Base-by-base conservation (phyloP, 1,139 yeast genomes). In the Diutina sp. region DNA sequence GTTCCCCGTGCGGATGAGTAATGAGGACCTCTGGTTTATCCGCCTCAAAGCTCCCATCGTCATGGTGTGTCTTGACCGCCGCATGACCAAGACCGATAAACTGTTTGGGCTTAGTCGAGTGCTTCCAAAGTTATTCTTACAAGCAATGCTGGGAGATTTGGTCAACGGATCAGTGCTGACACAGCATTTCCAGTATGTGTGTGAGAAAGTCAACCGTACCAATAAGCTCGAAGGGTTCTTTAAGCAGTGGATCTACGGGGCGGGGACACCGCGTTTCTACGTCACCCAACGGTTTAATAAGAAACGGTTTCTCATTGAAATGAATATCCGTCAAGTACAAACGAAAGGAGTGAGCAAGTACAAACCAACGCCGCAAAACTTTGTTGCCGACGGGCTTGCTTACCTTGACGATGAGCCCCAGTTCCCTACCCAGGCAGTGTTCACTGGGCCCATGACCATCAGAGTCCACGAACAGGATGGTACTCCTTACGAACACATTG, bases 391-490 rank as follows among this genome's bases (percentile, higher is more conserved):
- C 55, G 77, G 84, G 0, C 68, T 77, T 21, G 65, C 74, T n/a
- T 65, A 67, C 56, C 61, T 72, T 59, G 77, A 77, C 54, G 71
- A 71, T 51, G 79, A 76, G 57, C 75, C 76, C 1, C 21, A 28
- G 25, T 65, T 69, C 60, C 69, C 72, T 1, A 69, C 72, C 11
- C 80, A 79, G 55, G 73, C 79, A 3, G 78, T 83, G 1, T 89
- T 89, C 62, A 79, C 87, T 0, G 99, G 99, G 0, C 97, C 99
- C 0, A 90, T 95, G 88, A 95, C 99, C 0, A 88, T 95, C 50
- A 77, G 99, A 65, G 91, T 95, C 51, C 99, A 95, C 67, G 99
- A 95, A 67, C 95, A 97, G 0, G 99, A 95, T 69, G 99, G 99
- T n/a, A 90, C 98, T 0, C 99, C 99, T 0, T 93, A 95, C 65